Base-by-base conservation (phyloP, 805 yeast genomes). In the Yamadazyma akitaensis region DNA sequence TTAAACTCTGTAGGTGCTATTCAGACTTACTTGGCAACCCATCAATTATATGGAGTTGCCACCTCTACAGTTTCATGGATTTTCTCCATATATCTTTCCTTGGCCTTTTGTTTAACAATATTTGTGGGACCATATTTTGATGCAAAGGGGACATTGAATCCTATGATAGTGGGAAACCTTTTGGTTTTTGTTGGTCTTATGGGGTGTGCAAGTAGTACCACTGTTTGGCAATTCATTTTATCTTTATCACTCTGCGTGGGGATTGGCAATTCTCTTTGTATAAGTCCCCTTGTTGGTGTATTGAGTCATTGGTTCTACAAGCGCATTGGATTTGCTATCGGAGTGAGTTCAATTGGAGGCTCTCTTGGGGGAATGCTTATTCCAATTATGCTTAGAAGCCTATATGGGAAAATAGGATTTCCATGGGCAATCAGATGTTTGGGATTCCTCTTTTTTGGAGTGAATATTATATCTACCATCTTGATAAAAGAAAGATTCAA, bases 271-370 rank as follows among this genome's bases (percentile, higher is more conserved):
- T 85, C 85, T 1, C 64, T 82, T 30, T 68, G 83, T 30, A 75
- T 81, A 65, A 75, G 82, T 7, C 88, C 89, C 0, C 60, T 81
- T 32, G 70, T 84, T 2, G 77, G 86, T 6, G 80, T 79, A 14
- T 72, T 83, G 0, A 79, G 82, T 21, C 88, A 85, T 49, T 85
- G 87, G 84, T 85, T 84, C 59, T 64, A 70, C 33, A 65, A 87
- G 80, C 1, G 68, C 73, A 49, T 84, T 43, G 56, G 62, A 25
- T 40, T 49, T 33, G 53, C 84, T 1, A 67, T 81, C 31, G 87
- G 88, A 0, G 52, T 82, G 2, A 83, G 84, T 3, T 79, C 84
- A 46, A 63, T 80, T 63, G 89, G 88, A 2, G 87, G 87, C 1
- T 79, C 85, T 3, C 61, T 81, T 6, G 89, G 88, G 1, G 90